phyloP scores from a whole-genome alignment of 2,329 filamentous ascomycete species.

The Colletotrichum filicis region DNA sequence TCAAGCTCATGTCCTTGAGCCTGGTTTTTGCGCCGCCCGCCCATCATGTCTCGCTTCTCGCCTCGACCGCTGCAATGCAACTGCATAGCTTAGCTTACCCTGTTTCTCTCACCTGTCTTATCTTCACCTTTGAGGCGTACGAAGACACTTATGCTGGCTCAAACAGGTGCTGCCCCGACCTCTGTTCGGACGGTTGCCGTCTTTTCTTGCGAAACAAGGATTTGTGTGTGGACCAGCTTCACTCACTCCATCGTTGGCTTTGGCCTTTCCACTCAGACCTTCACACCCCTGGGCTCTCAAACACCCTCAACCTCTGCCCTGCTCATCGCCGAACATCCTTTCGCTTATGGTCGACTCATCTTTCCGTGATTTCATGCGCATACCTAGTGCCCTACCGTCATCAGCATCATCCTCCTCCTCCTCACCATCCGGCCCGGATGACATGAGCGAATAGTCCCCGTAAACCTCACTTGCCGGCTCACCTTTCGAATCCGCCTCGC shows the following conservation, averaged over 20 bases:
- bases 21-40: background rate
- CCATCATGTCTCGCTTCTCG: background rate
- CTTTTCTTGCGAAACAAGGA: background rate
- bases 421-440: background rate
- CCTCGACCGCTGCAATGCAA: background rate
- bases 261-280: background rate
- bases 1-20: background rate
- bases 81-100: background rate
- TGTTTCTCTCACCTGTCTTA: too few species aligned
- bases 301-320: background rate
- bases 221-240: background rate
- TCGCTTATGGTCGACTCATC: background rate
- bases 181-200: background rate
- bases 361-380: background rate
- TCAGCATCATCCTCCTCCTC: background rate
- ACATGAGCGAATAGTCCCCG: background rate
- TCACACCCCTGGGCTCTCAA: background rate
- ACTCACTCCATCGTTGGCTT: background rate
- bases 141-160: background rate
- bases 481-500: constrained; percentile 7
- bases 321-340: background rate
- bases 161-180: background rate
- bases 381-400: background rate
- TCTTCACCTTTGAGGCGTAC: background rate
- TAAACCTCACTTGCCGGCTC: background rate